Evolutionary conservation across 805 yeast species (phyloP).

Genomic region (Pichia cabralensis): DNA sequence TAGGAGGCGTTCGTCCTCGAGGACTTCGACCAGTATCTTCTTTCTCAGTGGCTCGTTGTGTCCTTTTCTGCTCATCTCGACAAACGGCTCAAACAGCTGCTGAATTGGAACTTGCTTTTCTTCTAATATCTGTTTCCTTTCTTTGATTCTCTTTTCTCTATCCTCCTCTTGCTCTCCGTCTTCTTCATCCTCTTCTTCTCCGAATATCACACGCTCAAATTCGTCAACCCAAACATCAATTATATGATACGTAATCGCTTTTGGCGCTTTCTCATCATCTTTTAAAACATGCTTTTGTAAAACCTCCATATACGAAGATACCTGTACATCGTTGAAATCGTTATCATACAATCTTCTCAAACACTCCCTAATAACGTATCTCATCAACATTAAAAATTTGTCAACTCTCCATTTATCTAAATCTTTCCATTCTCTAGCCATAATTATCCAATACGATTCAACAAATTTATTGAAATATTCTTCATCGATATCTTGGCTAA

Average conservation of each 20-base stretch:
- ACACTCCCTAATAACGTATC: slow-evolving; percentile 63
- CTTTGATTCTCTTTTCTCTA: slow-evolving; percentile 24
- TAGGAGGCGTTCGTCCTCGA: slow-evolving; percentile 50
- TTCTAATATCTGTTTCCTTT: slow-evolving; percentile 12
- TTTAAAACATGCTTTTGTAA: slow-evolving; percentile 29
- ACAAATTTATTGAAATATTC: slow-evolving; percentile 42
- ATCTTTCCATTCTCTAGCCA: slow-evolving; percentile 71
- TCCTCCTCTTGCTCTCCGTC: slow-evolving; percentile 33
- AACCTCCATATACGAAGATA: slow-evolving; percentile 36
- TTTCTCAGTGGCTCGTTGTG: slow-evolving; percentile 53
- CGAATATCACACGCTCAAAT: slow-evolving; percentile 55
- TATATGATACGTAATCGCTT: slow-evolving; percentile 75
- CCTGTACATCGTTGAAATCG: slow-evolving; percentile 43
- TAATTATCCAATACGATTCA: slow-evolving; percentile 72
- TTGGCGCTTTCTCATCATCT: slow-evolving; percentile 51
- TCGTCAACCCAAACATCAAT: slow-evolving; percentile 82
- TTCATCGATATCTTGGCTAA: slow-evolving; percentile 33
- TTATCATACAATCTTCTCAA: slow-evolving; percentile 44
- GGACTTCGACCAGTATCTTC: slow-evolving; percentile 55
- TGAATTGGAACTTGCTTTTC: slow-evolving; percentile 38
- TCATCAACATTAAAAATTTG: slow-evolving; percentile 70
- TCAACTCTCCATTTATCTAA: slow-evolving; percentile 84
- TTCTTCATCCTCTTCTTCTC: slow-evolving; percentile 35
- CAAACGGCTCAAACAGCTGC: slow-evolving; percentile 51
- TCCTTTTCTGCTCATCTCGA: slow-evolving; percentile 36